Evolutionary conservation across 169 alveolate genomes (phyloP), one percentile per base, ranked within the genome.

Genomic region (Plasmodium chabaudi): DNA sequence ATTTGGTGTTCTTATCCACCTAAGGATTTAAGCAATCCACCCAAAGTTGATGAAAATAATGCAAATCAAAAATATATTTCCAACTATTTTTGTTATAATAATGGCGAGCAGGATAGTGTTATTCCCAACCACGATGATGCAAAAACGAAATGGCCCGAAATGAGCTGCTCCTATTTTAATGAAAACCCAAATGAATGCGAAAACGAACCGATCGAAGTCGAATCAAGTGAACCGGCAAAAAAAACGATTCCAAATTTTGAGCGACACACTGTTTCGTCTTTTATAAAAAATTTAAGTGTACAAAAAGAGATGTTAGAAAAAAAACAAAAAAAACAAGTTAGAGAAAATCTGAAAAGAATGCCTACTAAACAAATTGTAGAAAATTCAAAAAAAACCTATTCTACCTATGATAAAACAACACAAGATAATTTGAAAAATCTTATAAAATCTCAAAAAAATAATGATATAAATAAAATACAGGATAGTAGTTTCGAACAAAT

Each of bases 251-350:
- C 88, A 0, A 75, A 75, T 17, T 75, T 75, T 6, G 88, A 75
- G 46, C n/a, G 88, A 46, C 88, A 75, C 9, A 75, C 88, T 13
- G 88, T 75, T 53, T 75, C 88, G 9, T 75, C 88, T 19, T 75
- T 75, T n/a, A 75, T 75, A 6, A 75, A 75, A 55, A 75, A 61
- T 75, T 21, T 75, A n/a, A 75, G 88, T 49, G 61, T 74, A 10
- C 88, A 75, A 10, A 75, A 65, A 53, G 23, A 1, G 2, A 10
- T 74, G n/a, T 73, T 61, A 21, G 68, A 74, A 55, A 61, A 61
- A 55, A 74, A 19, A 13, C n/a, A 42, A 2, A 56, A 64, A 4
- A 59, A 74, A 61, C n/a, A 47, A 3, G n/a, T 47, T 9, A 13
- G n/a, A 12, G 21, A 13, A 5, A 10, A 51, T 13, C 13, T 2